Evolutionary conservation across 352 stramenopile species (phyloP).

Genomic region (Blastocystis sp.): DNA sequence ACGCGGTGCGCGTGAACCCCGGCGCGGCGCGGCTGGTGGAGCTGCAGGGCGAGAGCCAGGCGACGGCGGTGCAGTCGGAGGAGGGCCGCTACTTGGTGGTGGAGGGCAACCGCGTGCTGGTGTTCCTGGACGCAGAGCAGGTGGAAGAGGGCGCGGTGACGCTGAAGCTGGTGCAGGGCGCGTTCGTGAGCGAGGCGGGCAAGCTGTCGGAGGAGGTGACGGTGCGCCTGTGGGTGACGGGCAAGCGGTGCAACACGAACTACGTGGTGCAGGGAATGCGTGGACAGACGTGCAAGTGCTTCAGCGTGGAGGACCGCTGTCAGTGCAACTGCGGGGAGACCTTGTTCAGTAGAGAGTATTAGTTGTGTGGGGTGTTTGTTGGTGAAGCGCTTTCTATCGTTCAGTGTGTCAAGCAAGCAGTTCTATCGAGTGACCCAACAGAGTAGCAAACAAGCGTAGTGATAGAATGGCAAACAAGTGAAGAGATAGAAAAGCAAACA

Average conservation of each 20-base stretch:
- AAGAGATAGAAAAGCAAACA: background rate
- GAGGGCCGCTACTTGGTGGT: slow-evolving; percentile 3
- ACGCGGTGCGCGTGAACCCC: slow-evolving; percentile 3
- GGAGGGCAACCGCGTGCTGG: slow-evolving; percentile 38
- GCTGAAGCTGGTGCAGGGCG: slow-evolving; percentile 10
- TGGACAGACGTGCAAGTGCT: slow-evolving; percentile 58
- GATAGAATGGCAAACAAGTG: too few species aligned
- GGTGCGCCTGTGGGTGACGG: background rate
- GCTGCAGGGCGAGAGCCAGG: background rate
- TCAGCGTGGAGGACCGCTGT: slow-evolving; percentile 3
- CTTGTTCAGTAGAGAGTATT: background rate
- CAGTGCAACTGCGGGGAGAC: background rate
- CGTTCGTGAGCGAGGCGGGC: slow-evolving; percentile 17
- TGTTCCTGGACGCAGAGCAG: slow-evolving; percentile 17
- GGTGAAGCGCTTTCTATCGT: background rate
- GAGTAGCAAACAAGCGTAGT: too few species aligned
- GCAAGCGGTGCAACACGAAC: slow-evolving; percentile 32
- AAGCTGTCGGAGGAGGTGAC: background rate
- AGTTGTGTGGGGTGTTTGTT: background rate
- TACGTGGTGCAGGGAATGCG: slow-evolving; percentile 65
- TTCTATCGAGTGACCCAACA: too few species aligned
- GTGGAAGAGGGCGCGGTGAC: slow-evolving; percentile 6
- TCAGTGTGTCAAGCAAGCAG: too few species aligned
- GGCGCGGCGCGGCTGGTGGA: background rate
- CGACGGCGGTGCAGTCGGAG: background rate